Base-by-base conservation (phyloP, 2,329 filamentous ascomycete genomes). In the Colletotrichum sp. region DNA sequence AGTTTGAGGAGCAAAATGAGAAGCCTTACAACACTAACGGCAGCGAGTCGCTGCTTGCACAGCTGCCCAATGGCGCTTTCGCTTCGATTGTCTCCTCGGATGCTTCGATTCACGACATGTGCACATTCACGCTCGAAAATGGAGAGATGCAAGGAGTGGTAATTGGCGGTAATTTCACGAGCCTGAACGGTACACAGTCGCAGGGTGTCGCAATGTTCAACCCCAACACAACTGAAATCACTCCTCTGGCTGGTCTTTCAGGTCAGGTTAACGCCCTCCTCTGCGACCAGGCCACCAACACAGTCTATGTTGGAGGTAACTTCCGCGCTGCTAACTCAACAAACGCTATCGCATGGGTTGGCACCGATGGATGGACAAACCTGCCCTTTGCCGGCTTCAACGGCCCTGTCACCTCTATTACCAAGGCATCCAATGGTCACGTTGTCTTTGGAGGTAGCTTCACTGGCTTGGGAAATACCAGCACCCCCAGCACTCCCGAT, bases 311-410 rank as follows among this genome's bases (percentile, higher is more conserved):
- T 60, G 97, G 97, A 74, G 97, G 97, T 32, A 93, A 92, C 76
- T 98, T 99, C 83, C 92, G 91, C 71, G 93, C 92, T 56, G 90
- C 88, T 48, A 95, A 97, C 81, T 97, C 96, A 8, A 95, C 94
- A 30, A 98, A 99, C 83, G 97, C 96, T 8, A 93, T 98, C 79
- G 91, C 94, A 15, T 98, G 95, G 95, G 88, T 90, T 28, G 88
- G 88, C 30, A 90, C 87, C 12, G 87, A 91, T 34, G 92, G 91
- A 65, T 98, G 95, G 93, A 91, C 90, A 25, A 94, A 95, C 80
- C 86, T 99, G 72, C 94, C 96, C 4, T 99, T 99, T 86, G 92
- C 93, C 55, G 97, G 97, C 27, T 98, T 99, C 86, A 98, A 98
- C 85, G 96, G 96, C 30, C 95, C 95, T 3, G 96, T 99, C 67